Percentiles rank a stretch among this genome's conserved stretches.
These are phyloP conservation scores for Stemphylium lycopersici DNA, from an alignment of 2,329 filamentous ascomycete genomes.

Conservation along the genomic window DNA sequence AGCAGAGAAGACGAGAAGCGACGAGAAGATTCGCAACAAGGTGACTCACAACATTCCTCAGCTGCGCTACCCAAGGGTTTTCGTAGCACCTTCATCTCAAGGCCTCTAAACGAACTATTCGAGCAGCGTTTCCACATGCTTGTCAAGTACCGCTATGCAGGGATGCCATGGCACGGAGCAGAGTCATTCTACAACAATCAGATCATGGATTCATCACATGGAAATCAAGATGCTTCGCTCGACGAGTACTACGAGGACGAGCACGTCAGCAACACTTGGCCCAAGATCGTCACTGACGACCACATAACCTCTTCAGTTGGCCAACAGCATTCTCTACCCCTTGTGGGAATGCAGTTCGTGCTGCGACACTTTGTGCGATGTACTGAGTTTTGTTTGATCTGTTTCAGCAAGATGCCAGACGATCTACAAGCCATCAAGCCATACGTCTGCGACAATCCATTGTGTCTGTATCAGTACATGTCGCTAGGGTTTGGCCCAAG, in stretches of 20 bases:
- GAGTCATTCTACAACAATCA: constrained; percentile 62
- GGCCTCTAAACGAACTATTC: constrained; percentile 71
- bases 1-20: constrained; percentile 41
- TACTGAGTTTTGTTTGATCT: constrained; percentile 86
- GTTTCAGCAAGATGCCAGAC: constrained; percentile 70
- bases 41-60: constrained; percentile 22
- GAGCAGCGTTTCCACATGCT: constrained; percentile 68
- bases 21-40: constrained; percentile 27
- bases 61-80: constrained; percentile 46
- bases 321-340: constrained; percentile 59
- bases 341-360: constrained; percentile 73
- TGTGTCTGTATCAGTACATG: constrained; percentile 91
- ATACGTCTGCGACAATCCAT: constrained; percentile 71
- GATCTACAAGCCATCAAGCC: constrained; percentile 75
- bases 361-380: constrained; percentile 79
- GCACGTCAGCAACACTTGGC: constrained; percentile 46
- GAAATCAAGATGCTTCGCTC: constrained; percentile 40
- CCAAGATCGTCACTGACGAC: constrained; percentile 57
- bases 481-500: constrained; percentile 82
- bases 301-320: constrained; percentile 51
- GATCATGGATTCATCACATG: constrained; percentile 44
- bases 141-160: constrained; percentile 63
- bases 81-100: constrained; percentile 71
- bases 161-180: constrained; percentile 71
- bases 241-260: constrained; percentile 50